A percentile compares a stretch with the other conserved stretches of the same genome.
These are phyloP conservation scores for Candida orba DNA, from an alignment of 805 yeast species.

Conservation along the genomic window DNA sequence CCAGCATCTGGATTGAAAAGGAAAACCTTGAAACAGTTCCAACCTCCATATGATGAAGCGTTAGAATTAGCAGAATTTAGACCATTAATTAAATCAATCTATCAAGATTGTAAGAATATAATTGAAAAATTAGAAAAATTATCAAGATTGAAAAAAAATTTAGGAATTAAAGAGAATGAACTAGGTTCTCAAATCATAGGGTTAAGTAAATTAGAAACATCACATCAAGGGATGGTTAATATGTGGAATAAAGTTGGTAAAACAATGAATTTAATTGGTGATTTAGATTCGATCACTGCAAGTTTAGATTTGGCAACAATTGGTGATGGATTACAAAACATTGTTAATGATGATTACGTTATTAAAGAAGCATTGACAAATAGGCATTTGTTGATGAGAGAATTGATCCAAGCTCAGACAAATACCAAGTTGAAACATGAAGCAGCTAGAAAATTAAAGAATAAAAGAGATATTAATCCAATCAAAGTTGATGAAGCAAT, in stretches of 20 bases:
- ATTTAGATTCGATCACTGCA: conserved; percentile 63
- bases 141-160: conserved; percentile 34
- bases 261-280: conserved; percentile 64
- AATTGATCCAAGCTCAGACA: conserved; percentile 70
- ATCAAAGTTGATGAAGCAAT: conserved; percentile 87
- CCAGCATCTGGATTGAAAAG: conserved; percentile 84
- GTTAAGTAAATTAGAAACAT: conserved; percentile 36
- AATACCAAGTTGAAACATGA: conserved; percentile 63
- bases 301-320: conserved; percentile 66
- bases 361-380: conserved; percentile 91
- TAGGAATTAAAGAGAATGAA: conserved; percentile 52
- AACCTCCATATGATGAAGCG: conserved; percentile 86
- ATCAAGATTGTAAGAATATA: conserved; percentile 46
- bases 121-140: conserved; percentile 51
- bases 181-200: conserved; percentile 38
- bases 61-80: conserved; percentile 76
- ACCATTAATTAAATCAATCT: conserved; percentile 75
- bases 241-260: conserved; percentile 78
- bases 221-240: conserved; percentile 62
- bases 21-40: conserved; percentile 84
- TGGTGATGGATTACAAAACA: conserved; percentile 63
- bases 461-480: conserved; percentile 72
- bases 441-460: conserved; percentile 63
- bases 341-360: conserved; percentile 71
- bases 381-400: conserved; percentile 89